Conservation (phyloP, 805 yeast species). For the Saccharomycopsis vini region DNA sequence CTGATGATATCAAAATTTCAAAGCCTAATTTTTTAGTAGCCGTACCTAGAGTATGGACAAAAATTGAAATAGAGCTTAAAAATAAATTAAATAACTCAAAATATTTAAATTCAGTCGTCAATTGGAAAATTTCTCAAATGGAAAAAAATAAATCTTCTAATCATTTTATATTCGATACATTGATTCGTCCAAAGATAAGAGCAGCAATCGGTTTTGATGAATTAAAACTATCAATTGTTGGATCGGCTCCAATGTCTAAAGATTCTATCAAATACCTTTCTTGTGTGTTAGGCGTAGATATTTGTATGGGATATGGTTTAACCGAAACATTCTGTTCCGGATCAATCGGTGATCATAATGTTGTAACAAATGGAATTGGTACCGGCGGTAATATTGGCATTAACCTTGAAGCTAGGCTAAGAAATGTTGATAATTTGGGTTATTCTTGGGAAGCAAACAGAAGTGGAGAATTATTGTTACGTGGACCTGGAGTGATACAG, state of each 20-base stretch:
- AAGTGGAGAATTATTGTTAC: conserved; percentile 52
- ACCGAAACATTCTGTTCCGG: conserved; percentile 50
- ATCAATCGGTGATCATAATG: conserved; percentile 44
- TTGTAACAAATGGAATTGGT: too few relatives aligned
- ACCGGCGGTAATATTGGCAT: conserved; percentile 53
- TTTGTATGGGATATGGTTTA: conserved; percentile 67
- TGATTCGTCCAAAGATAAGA: conserved; percentile 36
- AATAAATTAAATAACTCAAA: conserved; percentile 31
- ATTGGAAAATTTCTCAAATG: conserved; percentile 26
- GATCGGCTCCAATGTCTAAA: conserved; percentile 68
- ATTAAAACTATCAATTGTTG: conserved; percentile 34
- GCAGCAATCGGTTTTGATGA: conserved; percentile 41
- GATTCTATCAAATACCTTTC: conserved; percentile 47
- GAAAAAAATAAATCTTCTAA: not conserved
- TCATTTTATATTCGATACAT: conserved; percentile 27
- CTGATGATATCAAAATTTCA: conserved; percentile 25
- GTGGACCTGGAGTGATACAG: conserved; percentile 56
- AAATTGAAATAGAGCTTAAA: conserved; percentile 53
- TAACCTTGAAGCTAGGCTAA: conserved; percentile 47
- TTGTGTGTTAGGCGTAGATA: conserved; percentile 47
- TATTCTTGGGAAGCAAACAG: conserved; percentile 35
- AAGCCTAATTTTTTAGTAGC: conserved; percentile 43
- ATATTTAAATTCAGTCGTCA: conserved; percentile 32
- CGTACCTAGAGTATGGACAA: conserved; percentile 62
- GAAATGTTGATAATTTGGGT: conserved; percentile 58